A percentile compares a stretch with the other conserved stretches of the same genome.
These are phyloP conservation scores for Aspergillus fischeri DNA, from an alignment of 2,329 filamentous ascomycete species.

Conservation along the genomic window DNA sequence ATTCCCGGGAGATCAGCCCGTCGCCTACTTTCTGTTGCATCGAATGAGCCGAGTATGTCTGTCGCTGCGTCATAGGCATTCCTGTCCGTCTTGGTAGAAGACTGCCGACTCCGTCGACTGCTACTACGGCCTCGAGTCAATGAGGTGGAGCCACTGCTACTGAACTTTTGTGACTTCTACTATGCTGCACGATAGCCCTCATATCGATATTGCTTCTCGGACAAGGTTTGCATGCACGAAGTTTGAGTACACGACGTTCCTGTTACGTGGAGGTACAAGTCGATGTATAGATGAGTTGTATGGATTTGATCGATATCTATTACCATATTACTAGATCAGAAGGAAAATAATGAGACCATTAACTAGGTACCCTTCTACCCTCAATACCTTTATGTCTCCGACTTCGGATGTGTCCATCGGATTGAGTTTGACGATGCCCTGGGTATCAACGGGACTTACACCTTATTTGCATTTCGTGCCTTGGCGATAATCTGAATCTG, in stretches of 20 bases:
- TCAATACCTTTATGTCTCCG: background rate
- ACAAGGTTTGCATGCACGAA: background rate
- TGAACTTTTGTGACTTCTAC: conserved; percentile 8
- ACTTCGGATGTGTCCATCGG: background rate
- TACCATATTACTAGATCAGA: background rate
- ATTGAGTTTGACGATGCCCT: background rate
- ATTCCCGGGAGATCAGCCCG: conserved; percentile 7
- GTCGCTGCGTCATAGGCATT: too few relatives aligned
- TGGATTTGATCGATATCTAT: background rate
- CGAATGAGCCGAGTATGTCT: too few relatives aligned
- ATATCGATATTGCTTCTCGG: background rate
- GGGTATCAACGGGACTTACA: background rate
- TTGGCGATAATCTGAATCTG: background rate
- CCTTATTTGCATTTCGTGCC: background rate
- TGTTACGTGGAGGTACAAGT: background rate
- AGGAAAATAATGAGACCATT: background rate
- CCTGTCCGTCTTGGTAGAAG: too few relatives aligned
- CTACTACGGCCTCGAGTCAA: conserved; percentile 1
- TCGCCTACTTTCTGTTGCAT: too few relatives aligned
- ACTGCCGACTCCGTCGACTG: background rate
- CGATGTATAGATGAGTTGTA: background rate
- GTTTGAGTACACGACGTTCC: background rate
- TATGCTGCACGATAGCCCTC: conserved; percentile 2
- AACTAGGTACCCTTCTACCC: background rate
- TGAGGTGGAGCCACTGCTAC: conserved; percentile 7